These are phyloP conservation scores for Candida tammaniensis DNA, from an alignment of 805 yeast genomes.

Conservation along the genomic window DNA sequence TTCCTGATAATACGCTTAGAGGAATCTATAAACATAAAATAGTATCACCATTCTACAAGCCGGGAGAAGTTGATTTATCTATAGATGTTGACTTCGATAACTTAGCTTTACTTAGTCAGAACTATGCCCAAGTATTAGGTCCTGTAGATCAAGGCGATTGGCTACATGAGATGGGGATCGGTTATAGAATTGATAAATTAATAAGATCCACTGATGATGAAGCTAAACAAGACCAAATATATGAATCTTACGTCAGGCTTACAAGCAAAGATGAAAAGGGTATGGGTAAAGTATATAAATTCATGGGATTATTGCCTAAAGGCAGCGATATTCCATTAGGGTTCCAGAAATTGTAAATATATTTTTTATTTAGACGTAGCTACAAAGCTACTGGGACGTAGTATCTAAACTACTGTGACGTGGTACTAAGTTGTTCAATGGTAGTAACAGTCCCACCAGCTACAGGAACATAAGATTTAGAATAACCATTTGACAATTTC, in stretches of 20 bases:
- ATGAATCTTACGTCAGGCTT: constrained; percentile 57
- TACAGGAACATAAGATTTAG: constrained; percentile 12
- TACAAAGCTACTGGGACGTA: too few relatives aligned
- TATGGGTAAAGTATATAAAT: constrained; percentile 80
- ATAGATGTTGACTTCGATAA: constrained; percentile 81
- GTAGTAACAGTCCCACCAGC: constrained; percentile 19
- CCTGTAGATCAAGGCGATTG: constrained; percentile 78
- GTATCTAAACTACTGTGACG: constrained; percentile 16
- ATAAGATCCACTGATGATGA: constrained; percentile 38
- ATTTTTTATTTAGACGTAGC: too few relatives aligned
- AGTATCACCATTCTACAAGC: constrained; percentile 70
- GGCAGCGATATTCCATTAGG: constrained; percentile 49
- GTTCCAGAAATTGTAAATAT: constrained; percentile 38
- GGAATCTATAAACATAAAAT: constrained; percentile 72
- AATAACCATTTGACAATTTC: background rate
- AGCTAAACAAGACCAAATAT: constrained; percentile 51
- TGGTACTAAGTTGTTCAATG: constrained; percentile 15
- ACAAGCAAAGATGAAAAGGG: constrained; percentile 56
- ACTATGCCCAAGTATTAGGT: constrained; percentile 36
- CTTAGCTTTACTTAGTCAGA: constrained; percentile 26
- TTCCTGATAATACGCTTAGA: constrained; percentile 71
- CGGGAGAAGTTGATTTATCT: constrained; percentile 80
- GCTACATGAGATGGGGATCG: constrained; percentile 73
- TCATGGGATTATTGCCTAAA: constrained; percentile 57
- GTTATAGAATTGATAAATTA: constrained; percentile 62